Evolutionary conservation across 1,284 basidiomycete species (phyloP).

Genomic region (Phellinidium pouzarii): DNA sequence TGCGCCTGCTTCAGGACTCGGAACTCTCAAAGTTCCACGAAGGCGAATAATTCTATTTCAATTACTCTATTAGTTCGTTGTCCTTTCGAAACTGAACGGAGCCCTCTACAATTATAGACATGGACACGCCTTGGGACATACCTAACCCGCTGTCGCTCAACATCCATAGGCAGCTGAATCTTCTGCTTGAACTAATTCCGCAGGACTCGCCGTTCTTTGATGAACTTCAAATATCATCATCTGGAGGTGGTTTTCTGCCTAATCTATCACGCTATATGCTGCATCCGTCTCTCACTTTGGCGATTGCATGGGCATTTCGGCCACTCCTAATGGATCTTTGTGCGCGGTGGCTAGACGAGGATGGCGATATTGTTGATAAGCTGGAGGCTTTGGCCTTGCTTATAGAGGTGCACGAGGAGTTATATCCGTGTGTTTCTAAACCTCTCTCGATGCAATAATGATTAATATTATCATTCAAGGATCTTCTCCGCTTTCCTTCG

Average conservation of each 20-base stretch:
- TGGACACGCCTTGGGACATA: conserved; percentile 13
- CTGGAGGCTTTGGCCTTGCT: conserved; percentile 55
- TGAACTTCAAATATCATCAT: not conserved
- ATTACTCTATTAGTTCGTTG: too few species aligned
- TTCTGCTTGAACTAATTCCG: conserved; percentile 13
- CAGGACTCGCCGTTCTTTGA: conserved; percentile 5
- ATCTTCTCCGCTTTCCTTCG: conserved; percentile 38
- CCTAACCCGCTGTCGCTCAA: conserved; percentile 13
- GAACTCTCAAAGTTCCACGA: too few species aligned
- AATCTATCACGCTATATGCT: conserved; percentile 9
- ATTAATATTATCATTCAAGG: not conserved
- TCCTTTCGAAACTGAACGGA: too few species aligned
- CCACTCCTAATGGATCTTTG: conserved; percentile 68
- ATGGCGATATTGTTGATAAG: conserved; percentile 42
- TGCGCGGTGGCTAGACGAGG: conserved; percentile 57
- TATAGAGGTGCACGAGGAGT: conserved; percentile 63
- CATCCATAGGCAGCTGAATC: conserved; percentile 5
- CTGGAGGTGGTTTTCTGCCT: conserved; percentile 5
- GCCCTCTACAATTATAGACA: not conserved
- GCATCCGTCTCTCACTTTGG: conserved; percentile 35
- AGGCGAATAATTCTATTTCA: too few species aligned
- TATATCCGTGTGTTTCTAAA: conserved; percentile 58
- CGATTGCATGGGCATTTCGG: conserved; percentile 52
- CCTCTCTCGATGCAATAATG: not conserved
- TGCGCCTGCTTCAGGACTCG: too few species aligned